phyloP scores from a whole-genome alignment of 108 stramenopile genomes.

The Discostella stelligeroides region DNA sequence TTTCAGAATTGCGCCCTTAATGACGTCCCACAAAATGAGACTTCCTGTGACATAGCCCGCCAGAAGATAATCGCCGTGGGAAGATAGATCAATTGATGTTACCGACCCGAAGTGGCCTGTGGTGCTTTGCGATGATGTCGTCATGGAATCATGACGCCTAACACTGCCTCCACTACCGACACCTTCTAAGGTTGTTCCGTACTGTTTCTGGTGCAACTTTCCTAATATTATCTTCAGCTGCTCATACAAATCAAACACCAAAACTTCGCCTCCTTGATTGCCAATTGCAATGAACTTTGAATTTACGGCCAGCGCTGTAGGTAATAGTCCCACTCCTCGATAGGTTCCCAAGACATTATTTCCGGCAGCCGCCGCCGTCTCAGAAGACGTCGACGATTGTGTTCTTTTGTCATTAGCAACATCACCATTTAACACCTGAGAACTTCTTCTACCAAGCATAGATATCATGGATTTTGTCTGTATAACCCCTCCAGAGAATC shows the following conservation, averaged over 20 bases:
- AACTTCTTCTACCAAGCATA: not conserved
- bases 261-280: slow-evolving; percentile 71
- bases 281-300: slow-evolving; percentile 90
- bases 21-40: slow-evolving; percentile 85
- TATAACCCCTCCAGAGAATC: slow-evolving; percentile 60
- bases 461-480: slow-evolving; percentile 32
- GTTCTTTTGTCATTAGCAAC: not conserved
- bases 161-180: slow-evolving; percentile 17
- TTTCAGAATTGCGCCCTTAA: slow-evolving; percentile 63
- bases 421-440: slow-evolving; percentile 12
- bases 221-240: slow-evolving; percentile 68
- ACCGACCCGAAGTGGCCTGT: slow-evolving; percentile 50
- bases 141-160: not conserved
- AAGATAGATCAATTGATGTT: slow-evolving; percentile 78
- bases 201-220: slow-evolving; percentile 1
- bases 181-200: slow-evolving; percentile 2
- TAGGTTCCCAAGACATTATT: not conserved
- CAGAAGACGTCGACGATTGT: slow-evolving; percentile 7
- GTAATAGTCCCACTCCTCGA: slow-evolving; percentile 29
- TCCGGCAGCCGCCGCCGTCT: not conserved
- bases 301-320: slow-evolving; percentile 79
- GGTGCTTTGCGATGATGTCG: not conserved
- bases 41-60: slow-evolving; percentile 77
- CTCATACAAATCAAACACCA: slow-evolving; percentile 90
- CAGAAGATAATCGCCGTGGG: slow-evolving; percentile 67